phyloP scores from a whole-genome alignment of 768 basidiomycete genomes.

The Leccinum imitatum region DNA sequence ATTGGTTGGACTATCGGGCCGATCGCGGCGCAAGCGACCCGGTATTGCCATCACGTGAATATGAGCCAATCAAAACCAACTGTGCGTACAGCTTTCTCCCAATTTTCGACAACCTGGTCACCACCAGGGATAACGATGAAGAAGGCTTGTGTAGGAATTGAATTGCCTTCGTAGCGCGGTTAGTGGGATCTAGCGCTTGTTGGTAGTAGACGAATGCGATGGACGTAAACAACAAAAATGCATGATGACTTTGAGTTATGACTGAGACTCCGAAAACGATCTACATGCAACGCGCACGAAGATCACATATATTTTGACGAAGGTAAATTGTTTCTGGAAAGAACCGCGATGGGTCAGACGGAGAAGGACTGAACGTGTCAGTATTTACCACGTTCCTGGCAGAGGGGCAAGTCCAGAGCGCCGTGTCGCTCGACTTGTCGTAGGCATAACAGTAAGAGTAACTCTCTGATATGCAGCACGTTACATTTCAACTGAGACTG shows the following conservation, averaged over 20 bases:
- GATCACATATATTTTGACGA: too few relatives aligned
- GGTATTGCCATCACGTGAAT: neutral
- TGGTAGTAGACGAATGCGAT: constrained; percentile 72
- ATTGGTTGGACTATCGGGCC: neutral
- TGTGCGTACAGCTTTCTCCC: neutral
- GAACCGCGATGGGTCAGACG: neutral
- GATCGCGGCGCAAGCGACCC: neutral
- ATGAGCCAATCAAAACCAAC: neutral
- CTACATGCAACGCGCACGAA: too few relatives aligned
- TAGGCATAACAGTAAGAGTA: constrained; percentile 49
- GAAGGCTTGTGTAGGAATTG: too few relatives aligned
- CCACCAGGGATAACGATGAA: too few relatives aligned
- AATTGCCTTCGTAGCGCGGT: constrained; percentile 17
- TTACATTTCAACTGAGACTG: too few relatives aligned
- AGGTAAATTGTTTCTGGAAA: too few relatives aligned
- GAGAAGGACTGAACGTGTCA: constrained; percentile 44
- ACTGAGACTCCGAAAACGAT: too few relatives aligned
- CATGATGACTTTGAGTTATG: too few relatives aligned
- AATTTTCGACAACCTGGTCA: too few relatives aligned
- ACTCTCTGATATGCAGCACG: constrained; percentile 27
- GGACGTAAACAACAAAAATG: constrained; percentile 51
- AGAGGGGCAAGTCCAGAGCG: constrained; percentile 35
- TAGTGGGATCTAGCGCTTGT: constrained; percentile 69
- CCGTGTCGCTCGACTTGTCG: constrained; percentile 47
- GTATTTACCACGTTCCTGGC: constrained; percentile 40